Evolutionary conservation across 2,329 filamentous ascomycete genomes (phyloP), one percentile per base, ranked within the genome.

Genomic region (Alternaria brassicicola): DNA sequence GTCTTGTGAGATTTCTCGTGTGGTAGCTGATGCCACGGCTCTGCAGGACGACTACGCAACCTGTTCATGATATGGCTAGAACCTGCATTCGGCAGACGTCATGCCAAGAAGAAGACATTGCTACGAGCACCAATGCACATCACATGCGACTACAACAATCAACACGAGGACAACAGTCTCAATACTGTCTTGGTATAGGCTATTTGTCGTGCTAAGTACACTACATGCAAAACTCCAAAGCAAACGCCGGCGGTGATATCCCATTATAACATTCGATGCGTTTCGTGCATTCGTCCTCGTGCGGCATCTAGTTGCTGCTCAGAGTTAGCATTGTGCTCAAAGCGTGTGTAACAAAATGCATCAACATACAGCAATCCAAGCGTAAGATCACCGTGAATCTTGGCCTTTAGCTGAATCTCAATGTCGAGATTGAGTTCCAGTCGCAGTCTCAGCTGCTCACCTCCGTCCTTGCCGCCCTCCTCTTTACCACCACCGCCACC

Each of bases 321-420:
- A 31, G 26, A 38, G 59, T 75, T 46, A 74, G 70, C 59, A 33
- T 31, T 15, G 8, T 4, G 21, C 19, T 36, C 50, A n/a, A 13
- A 26, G 15, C 15, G 31, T 21, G 0, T 4, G 4, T 8, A 23
- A 3, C 4, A 21, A 7, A 28, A 26, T 8, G 19, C 4, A 21
- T 38, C 36, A 36, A 79, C 79, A 74, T 78, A 81, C 79, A 84
- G 78, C 66, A 84, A 67, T 71, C 82, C 85, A 52, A 88, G 71
- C n/a, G 86, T 87, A 59, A 88, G 76, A 67, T 88, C 85, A 77
- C 85, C 85, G 63, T 87, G 85, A 65, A 88, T 87, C 75, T 85
- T 86, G n/a, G 85, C 85, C 79, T 88, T 88, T 45, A 88, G 76
- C 69, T 87, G 84, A 53, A 88, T 81, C 70, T 88, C 85, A 70